Base-by-base conservation (phyloP, 257 asterid genomes). In the Penstemon eatonii region DNA sequence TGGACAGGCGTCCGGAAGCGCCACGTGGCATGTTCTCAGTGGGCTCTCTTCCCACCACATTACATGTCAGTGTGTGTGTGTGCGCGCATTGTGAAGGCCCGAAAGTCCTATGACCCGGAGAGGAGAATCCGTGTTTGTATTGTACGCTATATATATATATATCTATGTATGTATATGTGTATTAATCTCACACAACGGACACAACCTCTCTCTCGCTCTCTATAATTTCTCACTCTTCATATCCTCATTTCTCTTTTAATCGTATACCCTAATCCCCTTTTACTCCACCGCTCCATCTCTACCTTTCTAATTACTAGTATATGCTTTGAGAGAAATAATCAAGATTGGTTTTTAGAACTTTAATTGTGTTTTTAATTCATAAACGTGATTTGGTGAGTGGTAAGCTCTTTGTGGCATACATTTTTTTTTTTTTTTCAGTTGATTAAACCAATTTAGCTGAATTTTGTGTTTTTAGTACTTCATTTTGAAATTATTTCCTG, bases 1-100 rank as follows among this genome's bases (percentile, higher is more conserved):
- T 78, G 39, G 85, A 78, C 84, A 76, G 52, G 78, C 84, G 81
- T 85, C 76, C 75, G 59, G 59, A 37, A 11, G 25, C 13, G 80
- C 90, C 87, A 87, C 90, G 85, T 80, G 90, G 74, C 71, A 42
- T 19, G 39, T 38, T 55, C 38, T 38, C 7, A 80, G 51, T 84
- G 94, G 93, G 88, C 80, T 76, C 83, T 70, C 73, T 81, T 75
- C 78, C 80, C 79, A 76, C 76, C 54, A 70, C 83, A 65, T 38
- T 77, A 70, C 78, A 73, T 67, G 84, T 79, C 85, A 77, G 81
- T 70, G 78, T 59, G 74, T 68, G 55, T 68, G 71, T 75, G 72
- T 74, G 76, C 57, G 76, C 59, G 74, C 37, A 73, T 63, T 54
- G 45, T 45, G 37, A 44, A 72, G 71, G 74, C 33, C 33, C 36